Conservation (phyloP, 352 stramenopile genomes). For the Phytophthora fragariaefolia region DNA sequence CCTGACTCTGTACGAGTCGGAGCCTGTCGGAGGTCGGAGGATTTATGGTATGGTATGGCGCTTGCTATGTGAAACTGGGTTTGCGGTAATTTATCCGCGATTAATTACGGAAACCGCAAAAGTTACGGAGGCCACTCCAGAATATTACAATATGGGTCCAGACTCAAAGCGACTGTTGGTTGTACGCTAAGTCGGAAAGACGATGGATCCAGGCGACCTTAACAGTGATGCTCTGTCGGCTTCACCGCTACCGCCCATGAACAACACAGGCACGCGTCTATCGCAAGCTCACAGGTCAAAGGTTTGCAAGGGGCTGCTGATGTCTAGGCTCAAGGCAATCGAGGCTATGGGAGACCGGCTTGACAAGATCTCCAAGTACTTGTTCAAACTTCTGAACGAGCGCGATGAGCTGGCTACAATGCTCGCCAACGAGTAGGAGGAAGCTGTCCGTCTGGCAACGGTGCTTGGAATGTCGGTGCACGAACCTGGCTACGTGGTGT, state of each 20-base stretch:
- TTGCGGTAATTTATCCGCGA: background rate
- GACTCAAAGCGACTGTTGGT: background rate
- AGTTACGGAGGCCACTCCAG: too few species aligned
- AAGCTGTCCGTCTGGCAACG: background rate
- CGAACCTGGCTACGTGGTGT: background rate
- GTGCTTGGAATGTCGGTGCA: background rate
- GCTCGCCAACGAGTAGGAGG: background rate
- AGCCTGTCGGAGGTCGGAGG: too few species aligned
- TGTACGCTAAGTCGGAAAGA: background rate
- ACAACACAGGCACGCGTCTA: too few species aligned
- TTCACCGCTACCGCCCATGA: too few species aligned
- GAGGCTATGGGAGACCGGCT: background rate
- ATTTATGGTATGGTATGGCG: too few species aligned
- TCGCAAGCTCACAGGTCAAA: too few species aligned
- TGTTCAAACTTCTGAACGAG: background rate
- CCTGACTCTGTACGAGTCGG: too few species aligned
- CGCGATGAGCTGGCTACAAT: background rate
- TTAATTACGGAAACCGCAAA: background rate
- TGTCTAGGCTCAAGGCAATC: background rate
- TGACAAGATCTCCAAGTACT: too few species aligned
- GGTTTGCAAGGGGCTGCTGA: too few species aligned
- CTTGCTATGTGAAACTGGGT: background rate
- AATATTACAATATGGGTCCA: background rate
- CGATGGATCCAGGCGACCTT: background rate
- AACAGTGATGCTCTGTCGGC: too few species aligned